phyloP scores from a whole-genome alignment of 495 filamentous ascomycete species.

The Parachaetomium inaequale region DNA sequence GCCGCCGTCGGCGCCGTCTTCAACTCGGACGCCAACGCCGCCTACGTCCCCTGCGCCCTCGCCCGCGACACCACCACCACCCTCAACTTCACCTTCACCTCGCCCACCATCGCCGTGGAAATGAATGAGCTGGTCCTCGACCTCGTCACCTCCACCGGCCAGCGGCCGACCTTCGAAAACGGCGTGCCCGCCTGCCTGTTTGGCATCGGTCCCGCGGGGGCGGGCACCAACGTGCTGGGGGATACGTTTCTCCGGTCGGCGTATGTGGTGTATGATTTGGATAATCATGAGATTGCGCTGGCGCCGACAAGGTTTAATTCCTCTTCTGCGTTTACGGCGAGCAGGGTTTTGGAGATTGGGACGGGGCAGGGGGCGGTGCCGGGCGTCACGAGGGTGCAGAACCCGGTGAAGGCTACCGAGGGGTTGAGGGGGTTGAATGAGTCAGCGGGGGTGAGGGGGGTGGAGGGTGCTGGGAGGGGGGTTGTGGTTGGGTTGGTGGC shows the following conservation, averaged over 20 bases:
- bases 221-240: constrained; percentile 69
- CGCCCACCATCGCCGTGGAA: constrained; percentile 63
- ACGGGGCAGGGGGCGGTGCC: constrained; percentile 63
- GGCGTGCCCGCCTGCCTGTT: constrained; percentile 64
- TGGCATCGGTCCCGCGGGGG: constrained; percentile 67
- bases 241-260: constrained; percentile 92
- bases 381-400: constrained; percentile 61
- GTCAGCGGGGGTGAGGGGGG: neutral
- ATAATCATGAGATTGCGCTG: constrained; percentile 82
- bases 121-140: constrained; percentile 77
- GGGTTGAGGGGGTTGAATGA: constrained; percentile 28
- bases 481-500: neutral
- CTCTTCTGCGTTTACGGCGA: too few species aligned
- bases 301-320: constrained; percentile 83
- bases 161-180: constrained; percentile 56
- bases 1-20: constrained; percentile 61
- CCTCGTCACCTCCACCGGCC: constrained; percentile 46
- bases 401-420: constrained; percentile 56
- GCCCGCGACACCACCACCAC: constrained; percentile 51
- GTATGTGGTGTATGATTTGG: constrained; percentile 88
- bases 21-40: constrained; percentile 51
- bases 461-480: neutral
- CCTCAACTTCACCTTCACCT: constrained; percentile 67
- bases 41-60: constrained; percentile 70
- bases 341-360: constrained; percentile 68